Conservation (phyloP, 768 basidiomycete species). For the Asterophora lycoperdoides region DNA sequence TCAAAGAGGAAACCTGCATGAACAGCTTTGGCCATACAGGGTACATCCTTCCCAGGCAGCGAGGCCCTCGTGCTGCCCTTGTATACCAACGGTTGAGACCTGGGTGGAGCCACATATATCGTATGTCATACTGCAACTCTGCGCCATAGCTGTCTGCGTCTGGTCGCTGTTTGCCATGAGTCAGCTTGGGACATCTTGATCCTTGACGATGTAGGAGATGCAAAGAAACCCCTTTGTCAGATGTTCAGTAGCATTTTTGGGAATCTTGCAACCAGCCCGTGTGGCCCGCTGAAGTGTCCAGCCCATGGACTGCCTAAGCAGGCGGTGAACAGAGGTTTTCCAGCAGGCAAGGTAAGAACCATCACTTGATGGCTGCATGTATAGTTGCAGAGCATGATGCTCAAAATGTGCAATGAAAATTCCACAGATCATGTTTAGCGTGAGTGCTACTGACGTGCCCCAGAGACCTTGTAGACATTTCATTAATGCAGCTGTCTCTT, state of each 20-base stretch:
- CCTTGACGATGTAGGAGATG: conserved; percentile 21
- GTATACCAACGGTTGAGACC: conserved; percentile 33
- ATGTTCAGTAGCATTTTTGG: conserved; percentile 22
- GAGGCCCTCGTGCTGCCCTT: conserved; percentile 24
- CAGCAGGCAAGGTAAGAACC: not conserved
- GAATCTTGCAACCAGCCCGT: conserved; percentile 32
- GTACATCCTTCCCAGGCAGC: conserved; percentile 15
- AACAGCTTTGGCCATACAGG: conserved; percentile 18
- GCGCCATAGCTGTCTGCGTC: conserved; percentile 26
- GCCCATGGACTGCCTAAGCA: conserved; percentile 12
- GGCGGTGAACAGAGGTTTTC: conserved; percentile 7
- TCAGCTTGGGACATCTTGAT: conserved; percentile 21
- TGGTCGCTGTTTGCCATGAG: conserved; percentile 35
- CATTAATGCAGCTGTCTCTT: not conserved
- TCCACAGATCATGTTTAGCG: not conserved
- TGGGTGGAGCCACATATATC: conserved; percentile 28
- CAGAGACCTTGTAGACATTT: not conserved
- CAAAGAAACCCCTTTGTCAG: conserved; percentile 17
- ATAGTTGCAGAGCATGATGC: not conserved
- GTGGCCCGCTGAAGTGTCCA: conserved; percentile 27
- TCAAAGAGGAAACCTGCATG: conserved; percentile 22
- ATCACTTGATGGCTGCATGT: not conserved
- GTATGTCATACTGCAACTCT: conserved; percentile 26
- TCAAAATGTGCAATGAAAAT: not conserved
- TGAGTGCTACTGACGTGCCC: not conserved